Percentiles rank a stretch among this genome's conserved stretches.
phyloP scores from a whole-genome alignment of 1,139 yeast genomes.

The Magnusiomyces fungicola region DNA sequence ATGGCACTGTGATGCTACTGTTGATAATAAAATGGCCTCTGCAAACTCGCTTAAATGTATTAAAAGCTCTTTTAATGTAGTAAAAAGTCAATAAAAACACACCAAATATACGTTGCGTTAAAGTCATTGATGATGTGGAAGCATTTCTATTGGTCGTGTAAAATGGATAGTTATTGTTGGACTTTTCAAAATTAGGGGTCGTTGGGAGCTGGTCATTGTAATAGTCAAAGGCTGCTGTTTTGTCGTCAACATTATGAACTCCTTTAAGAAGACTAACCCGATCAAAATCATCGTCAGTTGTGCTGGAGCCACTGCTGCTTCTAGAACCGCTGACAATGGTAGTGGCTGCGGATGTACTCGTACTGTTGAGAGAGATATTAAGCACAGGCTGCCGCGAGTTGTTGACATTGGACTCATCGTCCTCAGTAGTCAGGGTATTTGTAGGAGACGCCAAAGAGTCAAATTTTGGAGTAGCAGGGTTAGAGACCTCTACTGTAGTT shows the following conservation, averaged over 20 bases:
- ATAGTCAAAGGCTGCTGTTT: too few relatives aligned
- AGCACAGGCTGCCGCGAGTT: too few relatives aligned
- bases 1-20: slow-evolving; percentile 13
- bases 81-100: too few relatives aligned
- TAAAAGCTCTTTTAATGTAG: background rate
- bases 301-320: background rate
- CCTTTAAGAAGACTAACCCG: too few relatives aligned
- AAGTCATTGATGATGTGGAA: too few relatives aligned
- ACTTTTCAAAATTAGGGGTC: too few relatives aligned
- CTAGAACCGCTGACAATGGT: background rate
- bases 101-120: too few relatives aligned
- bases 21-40: slow-evolving; percentile 11
- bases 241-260: too few relatives aligned
- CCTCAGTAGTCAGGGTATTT: background rate
- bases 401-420: too few relatives aligned
- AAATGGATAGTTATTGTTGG: background rate
- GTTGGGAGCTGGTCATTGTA: background rate
- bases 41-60: background rate
- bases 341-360: background rate
- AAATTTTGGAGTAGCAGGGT: background rate
- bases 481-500: background rate
- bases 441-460: background rate
- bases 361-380: too few relatives aligned
- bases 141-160: too few relatives aligned
- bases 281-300: background rate